Evolutionary conservation across 805 yeast genomes (phyloP), one percentile per base, ranked within the genome.

Genomic region (Metahyphopichia silvanorum): DNA sequence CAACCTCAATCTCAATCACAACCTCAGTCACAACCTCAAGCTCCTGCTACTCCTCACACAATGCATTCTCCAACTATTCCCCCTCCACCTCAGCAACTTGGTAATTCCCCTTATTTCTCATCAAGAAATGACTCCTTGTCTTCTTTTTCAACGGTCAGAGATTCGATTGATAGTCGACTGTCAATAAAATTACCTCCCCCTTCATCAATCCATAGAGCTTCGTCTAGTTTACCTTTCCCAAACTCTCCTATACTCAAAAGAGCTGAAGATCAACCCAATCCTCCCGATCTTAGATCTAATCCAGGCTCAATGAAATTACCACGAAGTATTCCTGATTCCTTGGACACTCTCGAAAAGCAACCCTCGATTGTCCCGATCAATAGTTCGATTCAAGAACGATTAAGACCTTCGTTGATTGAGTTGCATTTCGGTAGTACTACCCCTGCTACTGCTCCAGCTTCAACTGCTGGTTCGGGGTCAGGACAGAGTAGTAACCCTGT

Each of bases 391-490:
- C 49, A 42, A 20, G 67, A 64, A 25, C 45, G 48, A 17, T 40
- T 63, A 28, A 47, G 69, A 27, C 68, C 69, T 4, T 60, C 65
- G 5, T 44, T 63, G 23, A 45, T 60, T 16, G 69, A 62, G 39
- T 40, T 63, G 21, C 60, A 60, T 34, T 38, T 39, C 27, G 48
- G 49, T 3, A 14, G 21, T 33, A 0, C 23, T 11, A 11, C 17
- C 33, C 21, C 29, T 10, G 23, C 19, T 20, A 23, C 25, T 17
- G 31, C 37, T 15, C 33, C 26, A 29, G 29, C 26, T 21, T 20
- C 23, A 12, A n/a, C 14, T 3, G 16, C 30, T 17, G 23, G 30
- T 6, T 18, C 30, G 3, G 17, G 16, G 8, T 18, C 21, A 7
- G 30, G 22, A 4, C 22, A 21, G 10, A 13, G 29, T 6, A 6